Base-by-base conservation (phyloP, 495 filamentous ascomycete genomes). In the Bombardia bombarda region DNA sequence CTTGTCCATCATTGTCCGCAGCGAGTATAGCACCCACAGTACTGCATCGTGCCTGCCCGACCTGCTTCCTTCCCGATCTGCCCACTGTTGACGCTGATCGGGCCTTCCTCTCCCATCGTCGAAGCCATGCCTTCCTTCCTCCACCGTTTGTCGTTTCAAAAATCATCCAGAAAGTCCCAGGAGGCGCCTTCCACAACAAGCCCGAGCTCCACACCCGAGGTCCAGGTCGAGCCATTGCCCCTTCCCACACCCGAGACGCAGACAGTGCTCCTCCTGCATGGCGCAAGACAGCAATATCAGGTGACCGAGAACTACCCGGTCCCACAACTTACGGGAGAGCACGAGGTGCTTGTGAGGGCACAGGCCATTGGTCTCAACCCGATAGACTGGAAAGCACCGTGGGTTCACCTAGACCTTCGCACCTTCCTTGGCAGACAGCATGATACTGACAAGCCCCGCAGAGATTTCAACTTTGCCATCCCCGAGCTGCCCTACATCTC, bases 371-470 rank as follows among this genome's bases (percentile, higher is more conserved):
- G 81, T 3, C 59, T 86, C 38, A 85, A 84, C 57, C 82, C 80
- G 3, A 74, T 84, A 36, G 82, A 86, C 56, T 85, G 82, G 82
- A 85, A 85, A 63, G 75, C 70, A 50, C 78, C 78, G 79, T 82
- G 67, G 25, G 70, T 69, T 31, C 24, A 40, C 46, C 10, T 17
- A 19, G 22, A 10, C 4, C 16, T 0, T 34, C 5, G 10, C 1
- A 7, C 20, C 10, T 22, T 36, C 32, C 18, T 23, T 32, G 7
- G 7, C 16, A 4, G 6, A 19, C 21, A 24, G 18, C 17, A 23
- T 3, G 7, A 19, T 39, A 38, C 43, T 38, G 40, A 25, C 9
- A 36, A 20, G 5, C 16, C 22, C 58, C 16, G n/a, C 41, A 75
- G 77, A 10, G 80, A 80, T 42, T 84, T 75, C 51, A 78, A 79